phyloP scores from a whole-genome alignment of 345 rosid species.

The Eucalyptus pumila region DNA sequence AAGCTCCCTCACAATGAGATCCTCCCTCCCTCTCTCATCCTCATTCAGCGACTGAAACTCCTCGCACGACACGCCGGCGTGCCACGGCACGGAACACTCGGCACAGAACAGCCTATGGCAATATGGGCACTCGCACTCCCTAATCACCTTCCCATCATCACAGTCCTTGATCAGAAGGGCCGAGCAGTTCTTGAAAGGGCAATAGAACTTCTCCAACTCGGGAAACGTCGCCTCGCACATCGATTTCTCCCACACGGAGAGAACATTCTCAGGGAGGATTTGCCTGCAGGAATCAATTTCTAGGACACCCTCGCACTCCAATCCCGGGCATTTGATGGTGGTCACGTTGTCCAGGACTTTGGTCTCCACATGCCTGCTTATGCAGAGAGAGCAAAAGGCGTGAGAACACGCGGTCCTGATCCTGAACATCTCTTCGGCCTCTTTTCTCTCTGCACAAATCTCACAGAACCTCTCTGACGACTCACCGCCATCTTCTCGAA shows the following conservation, averaged over 20 bases:
- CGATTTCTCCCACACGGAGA: conserved; percentile 45
- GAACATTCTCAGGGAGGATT: conserved; percentile 24
- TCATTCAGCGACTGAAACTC: conserved; percentile 12
- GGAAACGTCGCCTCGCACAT: conserved; percentile 33
- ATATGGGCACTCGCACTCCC: conserved; percentile 51
- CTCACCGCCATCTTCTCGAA: background rate
- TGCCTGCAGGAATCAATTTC: conserved; percentile 28
- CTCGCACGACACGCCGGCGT: conserved; percentile 17
- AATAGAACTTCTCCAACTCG: conserved; percentile 22
- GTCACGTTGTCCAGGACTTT: conserved; percentile 10
- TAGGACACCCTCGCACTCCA: conserved; percentile 24
- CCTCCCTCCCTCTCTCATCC: conserved; percentile 29
- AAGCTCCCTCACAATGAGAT: conserved; percentile 26
- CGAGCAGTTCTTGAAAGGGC: conserved; percentile 73
- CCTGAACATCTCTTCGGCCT: conserved; percentile 18
- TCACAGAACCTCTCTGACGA: conserved; percentile 21
- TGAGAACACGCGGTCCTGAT: conserved; percentile 25
- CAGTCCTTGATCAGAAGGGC: conserved; percentile 32
- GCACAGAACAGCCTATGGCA: conserved; percentile 54
- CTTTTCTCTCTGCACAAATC: conserved; percentile 45
- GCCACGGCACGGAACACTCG: conserved; percentile 29
- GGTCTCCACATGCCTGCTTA: conserved; percentile 21
- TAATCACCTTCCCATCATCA: conserved; percentile 4
- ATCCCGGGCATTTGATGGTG: conserved; percentile 40
- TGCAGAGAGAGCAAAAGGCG: conserved; percentile 40